Evolutionary conservation across 2,329 filamentous ascomycete species (phyloP), one percentile per base, ranked within the genome.

Genomic region (Diaporthe sp.): DNA sequence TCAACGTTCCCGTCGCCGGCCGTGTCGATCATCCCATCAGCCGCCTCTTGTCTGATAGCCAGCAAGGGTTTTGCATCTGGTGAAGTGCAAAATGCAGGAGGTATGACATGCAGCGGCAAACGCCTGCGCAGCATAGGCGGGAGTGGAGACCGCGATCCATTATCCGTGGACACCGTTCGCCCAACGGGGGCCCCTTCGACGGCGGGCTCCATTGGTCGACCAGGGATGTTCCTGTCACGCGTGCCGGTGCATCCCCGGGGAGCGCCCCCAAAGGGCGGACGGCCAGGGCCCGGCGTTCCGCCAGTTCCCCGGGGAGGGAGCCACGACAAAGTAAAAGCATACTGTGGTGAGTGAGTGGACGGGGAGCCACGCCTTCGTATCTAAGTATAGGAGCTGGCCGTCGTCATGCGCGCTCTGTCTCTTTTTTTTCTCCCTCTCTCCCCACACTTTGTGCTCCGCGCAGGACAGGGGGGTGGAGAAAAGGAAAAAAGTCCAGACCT

Each of bases 401-500:
- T 74, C 52, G 57, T 61, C 45, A 74, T 58, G 57, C 17, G 17
- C 64, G 35, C 47, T 30, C 33, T 22, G 8, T 30, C 22, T 12
- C 4, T 28, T n/a, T 52, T 1, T 2, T 22, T 1, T 54, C 5
- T 19, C 8, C 2, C 50, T 22, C 30, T 28, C 55, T 25, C 67
- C 35, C 42, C 71, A 74, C 60, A 52, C 57, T 47, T 33, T 22
- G n/a, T n/a, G 25, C 50, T 30, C 67, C 35, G 70, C 35, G 69
- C 30, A 30, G 55, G 42, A 55, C 33, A 58, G 42, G 45, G 40
- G 40, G 42, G 33, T n/a, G 45, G 40, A 40, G 40, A 71, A 22
- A 22, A 52, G 13, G 8, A 28, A 28, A 66, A 60, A 52, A 73
- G 58, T 68, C 74, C 45, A 72, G 74, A 71, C 58, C 72, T 55